Conservation (phyloP, 1,284 basidiomycete genomes). For the Ganoderma resinaceum region DNA sequence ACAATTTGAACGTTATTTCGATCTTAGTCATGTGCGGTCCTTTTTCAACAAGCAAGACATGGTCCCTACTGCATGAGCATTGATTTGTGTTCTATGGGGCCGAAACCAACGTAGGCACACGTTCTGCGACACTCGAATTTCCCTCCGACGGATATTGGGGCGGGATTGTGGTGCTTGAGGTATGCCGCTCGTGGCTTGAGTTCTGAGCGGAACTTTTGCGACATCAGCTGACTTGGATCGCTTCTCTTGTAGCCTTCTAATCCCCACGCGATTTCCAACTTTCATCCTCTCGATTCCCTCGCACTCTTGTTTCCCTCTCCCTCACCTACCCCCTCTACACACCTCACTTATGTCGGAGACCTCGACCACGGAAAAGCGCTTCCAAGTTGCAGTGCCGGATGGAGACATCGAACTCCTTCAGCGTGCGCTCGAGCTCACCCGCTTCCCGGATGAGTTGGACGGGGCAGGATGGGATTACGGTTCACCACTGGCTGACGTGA, state of each 20-base stretch:
- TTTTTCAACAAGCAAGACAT: no score
- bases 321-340: not conserved
- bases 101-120: not conserved
- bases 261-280: not conserved
- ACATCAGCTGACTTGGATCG: not conserved
- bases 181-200: not conserved
- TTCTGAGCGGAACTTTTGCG: not conserved
- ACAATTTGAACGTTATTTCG: no score
- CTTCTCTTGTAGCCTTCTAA: not conserved
- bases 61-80: no score
- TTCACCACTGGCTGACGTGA: slow-evolving; percentile 46
- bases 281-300: not conserved
- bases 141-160: not conserved
- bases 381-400: slow-evolving; percentile 25
- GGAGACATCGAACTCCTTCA: slow-evolving; percentile 22
- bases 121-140: not conserved
- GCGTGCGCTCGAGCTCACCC: slow-evolving; percentile 25
- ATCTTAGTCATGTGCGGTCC: no score
- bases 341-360: not conserved
- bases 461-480: slow-evolving; percentile 47
- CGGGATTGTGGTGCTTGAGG: not conserved
- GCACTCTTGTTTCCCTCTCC: not conserved
- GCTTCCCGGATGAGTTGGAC: slow-evolving; percentile 51
- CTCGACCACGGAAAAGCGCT: slow-evolving; percentile 21
- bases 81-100: not conserved